Base-by-base conservation (phyloP, 805 yeast genomes). In the Kuraishia cidri region DNA sequence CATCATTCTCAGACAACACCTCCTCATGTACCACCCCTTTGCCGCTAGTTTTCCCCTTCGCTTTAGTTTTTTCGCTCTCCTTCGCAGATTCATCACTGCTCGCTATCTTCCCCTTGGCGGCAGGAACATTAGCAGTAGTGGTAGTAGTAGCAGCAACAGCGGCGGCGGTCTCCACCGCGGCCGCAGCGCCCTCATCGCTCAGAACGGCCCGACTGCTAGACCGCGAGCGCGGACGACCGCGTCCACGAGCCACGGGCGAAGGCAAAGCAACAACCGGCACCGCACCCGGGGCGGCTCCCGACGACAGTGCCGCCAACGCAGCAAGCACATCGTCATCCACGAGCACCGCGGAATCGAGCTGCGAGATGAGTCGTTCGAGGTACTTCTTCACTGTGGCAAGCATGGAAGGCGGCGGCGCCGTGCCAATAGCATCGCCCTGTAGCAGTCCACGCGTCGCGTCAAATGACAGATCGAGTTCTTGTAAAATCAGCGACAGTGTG, bases 361-460 rank as follows among this genome's bases (percentile, higher is more conserved):
- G 68, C 20, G 52, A 48, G 10, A 61, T 50, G 22, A 71, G 46
- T 27, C 59, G 63, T 10, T 50, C 54, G 15, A 71, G 45, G n/a
- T 62, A 46, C 45, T 62, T 61, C 30, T 40, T 43, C 28, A 52
- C 32, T 4, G 35, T 22, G 6, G 30, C 24, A 16, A 58, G 42
- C 20, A 40, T 42, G 3, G 36, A 30, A 24, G 36, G 37, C 14
- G 26, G 27, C 1, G 58, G 69, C 14, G 60, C 54, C 5, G 70
- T 63, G 2, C 67, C 56, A 0, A 72, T 60, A 5, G 64, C 46
- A 13, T 72, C 77, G 1, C 88, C 88, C 41, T 68, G 76, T 16
- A 80, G 52, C 33, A 72, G 52, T 2, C 87, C 87, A 12, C 69
- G 59, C 25, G 72, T 69, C 4, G 69, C 58, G 44, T 79, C 83